Evolutionary conservation across 2,329 filamentous ascomycete species (phyloP).

Genomic region (Fusarium tupiense): DNA sequence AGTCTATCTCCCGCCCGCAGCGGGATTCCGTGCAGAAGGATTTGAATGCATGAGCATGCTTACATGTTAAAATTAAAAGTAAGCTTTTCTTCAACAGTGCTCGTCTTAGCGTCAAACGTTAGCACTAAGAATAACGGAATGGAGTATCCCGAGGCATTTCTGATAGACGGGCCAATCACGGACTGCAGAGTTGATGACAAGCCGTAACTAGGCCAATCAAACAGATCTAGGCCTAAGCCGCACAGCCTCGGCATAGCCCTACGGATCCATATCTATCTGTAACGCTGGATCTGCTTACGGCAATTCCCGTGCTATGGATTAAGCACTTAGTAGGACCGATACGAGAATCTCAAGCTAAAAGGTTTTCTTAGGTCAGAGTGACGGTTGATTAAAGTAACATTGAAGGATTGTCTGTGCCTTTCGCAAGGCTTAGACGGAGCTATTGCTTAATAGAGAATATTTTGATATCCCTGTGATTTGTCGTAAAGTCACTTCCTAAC

Average conservation of each 20-base stretch:
- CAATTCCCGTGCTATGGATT: neutral
- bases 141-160: neutral
- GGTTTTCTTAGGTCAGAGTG: neutral
- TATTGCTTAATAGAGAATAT: neutral
- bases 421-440: neutral
- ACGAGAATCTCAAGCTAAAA: neutral
- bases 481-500: accelerated
- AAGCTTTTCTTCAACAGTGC: neutral
- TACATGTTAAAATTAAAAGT: neutral
- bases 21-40: neutral
- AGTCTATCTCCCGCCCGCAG: neutral
- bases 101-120: neutral
- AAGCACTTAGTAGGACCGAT: neutral
- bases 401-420: neutral
- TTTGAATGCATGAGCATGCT: neutral
- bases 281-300: neutral
- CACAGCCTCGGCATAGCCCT: neutral
- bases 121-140: neutral
- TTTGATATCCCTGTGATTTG: neutral
- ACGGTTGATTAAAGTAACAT: neutral
- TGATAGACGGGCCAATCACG: neutral
- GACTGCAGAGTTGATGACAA: neutral
- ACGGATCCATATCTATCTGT: neutral
- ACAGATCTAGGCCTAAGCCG: neutral
- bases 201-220: neutral